phyloP scores from a whole-genome alignment of 1,139 yeast species.

The Suhomyces anneliseae region DNA sequence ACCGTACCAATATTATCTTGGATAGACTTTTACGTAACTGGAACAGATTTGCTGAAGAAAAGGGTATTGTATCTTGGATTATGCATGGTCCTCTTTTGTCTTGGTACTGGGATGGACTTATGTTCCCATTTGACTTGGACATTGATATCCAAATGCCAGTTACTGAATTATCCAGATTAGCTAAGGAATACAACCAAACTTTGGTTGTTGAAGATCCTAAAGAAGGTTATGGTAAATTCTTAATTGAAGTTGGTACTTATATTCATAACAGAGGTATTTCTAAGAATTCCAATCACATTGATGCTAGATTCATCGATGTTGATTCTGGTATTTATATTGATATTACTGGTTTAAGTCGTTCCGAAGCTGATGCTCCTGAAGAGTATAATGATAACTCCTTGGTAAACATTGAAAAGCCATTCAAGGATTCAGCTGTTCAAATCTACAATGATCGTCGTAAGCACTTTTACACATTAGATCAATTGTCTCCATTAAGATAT shows the following conservation, averaged over 20 bases:
- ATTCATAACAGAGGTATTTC: slow-evolving; percentile 26
- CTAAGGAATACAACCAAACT: slow-evolving; percentile 20
- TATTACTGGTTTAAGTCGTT: slow-evolving; percentile 25
- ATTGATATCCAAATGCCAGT: slow-evolving; percentile 26
- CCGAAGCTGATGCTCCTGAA: slow-evolving; percentile 13
- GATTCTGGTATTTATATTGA: slow-evolving; percentile 31
- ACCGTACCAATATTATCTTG: slow-evolving; percentile 25
- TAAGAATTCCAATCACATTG: slow-evolving; percentile 23
- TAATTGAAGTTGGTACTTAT: slow-evolving; percentile 27
- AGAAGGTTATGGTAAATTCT: slow-evolving; percentile 27
- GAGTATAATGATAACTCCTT: slow-evolving; percentile 11
- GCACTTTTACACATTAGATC: slow-evolving; percentile 23
- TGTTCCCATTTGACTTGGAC: slow-evolving; percentile 23
- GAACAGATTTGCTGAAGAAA: slow-evolving; percentile 37
- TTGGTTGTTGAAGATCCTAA: slow-evolving; percentile 25
- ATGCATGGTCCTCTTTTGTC: slow-evolving; percentile 23
- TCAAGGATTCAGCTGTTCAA: slow-evolving; percentile 14
- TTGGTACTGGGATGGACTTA: slow-evolving; percentile 26
- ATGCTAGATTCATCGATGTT: slow-evolving; percentile 29
- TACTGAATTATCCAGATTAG: slow-evolving; percentile 17
- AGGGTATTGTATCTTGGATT: slow-evolving; percentile 31
- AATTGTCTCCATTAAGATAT: slow-evolving; percentile 23
- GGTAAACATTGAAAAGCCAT: slow-evolving; percentile 16
- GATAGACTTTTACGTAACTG: slow-evolving; percentile 35
- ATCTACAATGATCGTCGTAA: slow-evolving; percentile 25